Evolutionary conservation across 768 basidiomycete genomes (phyloP), one percentile per base, ranked within the genome.

Genomic region (Ephemerocybe angulata): DNA sequence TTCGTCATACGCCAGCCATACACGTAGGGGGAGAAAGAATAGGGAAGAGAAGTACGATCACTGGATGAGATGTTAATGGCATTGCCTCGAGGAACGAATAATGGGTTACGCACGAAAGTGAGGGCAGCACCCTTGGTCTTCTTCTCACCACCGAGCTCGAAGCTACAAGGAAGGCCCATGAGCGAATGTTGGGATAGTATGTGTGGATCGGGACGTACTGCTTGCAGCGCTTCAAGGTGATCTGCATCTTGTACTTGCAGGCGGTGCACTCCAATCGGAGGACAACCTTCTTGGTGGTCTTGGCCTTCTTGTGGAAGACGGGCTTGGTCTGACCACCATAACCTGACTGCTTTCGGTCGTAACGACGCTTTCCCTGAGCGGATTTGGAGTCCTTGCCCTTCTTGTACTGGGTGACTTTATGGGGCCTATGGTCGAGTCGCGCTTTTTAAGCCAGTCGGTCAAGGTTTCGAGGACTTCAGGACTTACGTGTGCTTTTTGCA

Each of bases 321-420:
- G 96, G 96, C 81, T 99, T 99, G 57, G 96, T 99, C 83, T 99
- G 96, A 78, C 96, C 96, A 89, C 96, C 96, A 79, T 98, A 98
- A 76, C 96, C 91, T 61, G 88, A 88, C 75, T 91, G 94, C 85
- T 97, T 96, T 68, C 96, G 88, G 81, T 98, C 97, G 79, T 99
- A 98, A 80, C 97, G 93, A 68, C 97, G 90, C 87, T 99, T 98
- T 79, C 97, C 97, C 79, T 99, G 96, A 50, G 92, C 97, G 71
- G 91, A 90, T 60, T 95, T 77, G 57, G 97, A 98, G 71, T 93
- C 96, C 79, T 99, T 98, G 72, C 97, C 97, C 84, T 93, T 97
- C 88, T 99, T 99, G 85, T 98, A 99, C 74, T 99, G 96, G 56
- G 96, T 98, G 67, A 99, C 96, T 76, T 99, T 99, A 80, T 98